These are phyloP conservation scores for Incumbomyces lentus DNA, from an alignment of 2,329 filamentous ascomycete species.

Conservation along the genomic window DNA sequence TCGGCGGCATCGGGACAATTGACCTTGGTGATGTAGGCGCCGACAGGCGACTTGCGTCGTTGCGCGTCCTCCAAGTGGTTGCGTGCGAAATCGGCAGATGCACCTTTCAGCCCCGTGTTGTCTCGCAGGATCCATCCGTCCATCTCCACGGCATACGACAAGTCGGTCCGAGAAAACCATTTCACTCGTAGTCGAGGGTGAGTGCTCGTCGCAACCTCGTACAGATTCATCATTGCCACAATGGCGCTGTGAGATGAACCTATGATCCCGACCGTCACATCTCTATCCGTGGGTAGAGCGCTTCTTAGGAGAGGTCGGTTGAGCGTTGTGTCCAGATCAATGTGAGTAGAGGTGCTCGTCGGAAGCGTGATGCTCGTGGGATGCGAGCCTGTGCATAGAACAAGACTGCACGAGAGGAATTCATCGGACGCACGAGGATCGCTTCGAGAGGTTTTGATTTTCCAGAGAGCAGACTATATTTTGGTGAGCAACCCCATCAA, in stretches of 20 bases:
- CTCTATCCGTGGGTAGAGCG: background rate
- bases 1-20: slow-evolving; percentile 22
- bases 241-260: slow-evolving; percentile 56
- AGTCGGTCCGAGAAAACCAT: slow-evolving; percentile 52
- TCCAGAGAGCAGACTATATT: no score
- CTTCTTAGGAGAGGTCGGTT: background rate
- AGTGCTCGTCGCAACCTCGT: slow-evolving; percentile 40
- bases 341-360: slow-evolving; percentile 27
- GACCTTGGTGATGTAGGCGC: slow-evolving; percentile 29
- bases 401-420: slow-evolving; percentile 35
- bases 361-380: slow-evolving; percentile 39
- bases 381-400: slow-evolving; percentile 50
- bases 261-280: slow-evolving; percentile 44
- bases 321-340: slow-evolving; percentile 44
- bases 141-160: slow-evolving; percentile 49
- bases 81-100: slow-evolving; percentile 49
- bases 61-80: slow-evolving; percentile 46
- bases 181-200: slow-evolving; percentile 47
- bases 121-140: slow-evolving; percentile 56
- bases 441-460: slow-evolving; percentile 2
- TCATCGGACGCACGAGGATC: slow-evolving; percentile 16
- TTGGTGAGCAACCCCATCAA: no score
- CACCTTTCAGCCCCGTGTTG: slow-evolving; percentile 56
- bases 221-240: slow-evolving; percentile 51
- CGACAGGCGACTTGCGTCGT: slow-evolving; percentile 37